Evolutionary conservation across 2,329 filamentous ascomycete genomes (phyloP).

Genomic region (Ceratocystis alfenasii): DNA sequence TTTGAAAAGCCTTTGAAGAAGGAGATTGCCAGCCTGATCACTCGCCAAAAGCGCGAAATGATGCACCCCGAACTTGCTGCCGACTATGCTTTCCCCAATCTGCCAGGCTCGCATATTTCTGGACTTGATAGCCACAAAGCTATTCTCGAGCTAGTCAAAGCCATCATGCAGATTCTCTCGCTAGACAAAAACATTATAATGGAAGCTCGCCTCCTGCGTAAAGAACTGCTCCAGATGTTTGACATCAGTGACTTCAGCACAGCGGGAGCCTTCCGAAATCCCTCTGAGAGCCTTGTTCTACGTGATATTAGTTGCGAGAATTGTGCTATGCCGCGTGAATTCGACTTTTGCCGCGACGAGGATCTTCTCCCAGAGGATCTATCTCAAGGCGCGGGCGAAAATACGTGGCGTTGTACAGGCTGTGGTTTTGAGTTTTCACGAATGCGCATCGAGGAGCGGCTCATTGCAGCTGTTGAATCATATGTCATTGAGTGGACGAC

Average conservation of each 20-base stretch:
- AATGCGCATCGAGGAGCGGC: slow-evolving; percentile 69
- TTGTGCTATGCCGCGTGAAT: slow-evolving; percentile 77
- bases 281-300: slow-evolving; percentile 61
- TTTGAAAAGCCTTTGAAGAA: slow-evolving; percentile 88
- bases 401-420: slow-evolving; percentile 63
- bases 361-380: slow-evolving; percentile 52
- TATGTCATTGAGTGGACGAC: slow-evolving; percentile 69
- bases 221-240: slow-evolving; percentile 79
- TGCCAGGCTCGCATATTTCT: slow-evolving; percentile 56
- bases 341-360: slow-evolving; percentile 86
- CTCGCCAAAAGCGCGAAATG: slow-evolving; percentile 76
- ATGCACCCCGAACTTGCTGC: slow-evolving; percentile 75
- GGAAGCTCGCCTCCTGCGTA: slow-evolving; percentile 76
- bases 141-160: slow-evolving; percentile 77
- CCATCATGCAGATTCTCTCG: slow-evolving; percentile 79
- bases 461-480: slow-evolving; percentile 66
- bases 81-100: slow-evolving; percentile 74
- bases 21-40: slow-evolving; percentile 69
- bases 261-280: slow-evolving; percentile 80
- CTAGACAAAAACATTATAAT: slow-evolving; percentile 84
- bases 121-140: slow-evolving; percentile 21
- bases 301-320: slow-evolving; percentile 72
- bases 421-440: slow-evolving; percentile 66
- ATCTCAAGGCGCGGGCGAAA: slow-evolving; percentile 26
- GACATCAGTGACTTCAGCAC: slow-evolving; percentile 88